Base-by-base conservation (phyloP, 2,329 filamentous ascomycete genomes). In the Aspergillus oerlinghausenensis region DNA sequence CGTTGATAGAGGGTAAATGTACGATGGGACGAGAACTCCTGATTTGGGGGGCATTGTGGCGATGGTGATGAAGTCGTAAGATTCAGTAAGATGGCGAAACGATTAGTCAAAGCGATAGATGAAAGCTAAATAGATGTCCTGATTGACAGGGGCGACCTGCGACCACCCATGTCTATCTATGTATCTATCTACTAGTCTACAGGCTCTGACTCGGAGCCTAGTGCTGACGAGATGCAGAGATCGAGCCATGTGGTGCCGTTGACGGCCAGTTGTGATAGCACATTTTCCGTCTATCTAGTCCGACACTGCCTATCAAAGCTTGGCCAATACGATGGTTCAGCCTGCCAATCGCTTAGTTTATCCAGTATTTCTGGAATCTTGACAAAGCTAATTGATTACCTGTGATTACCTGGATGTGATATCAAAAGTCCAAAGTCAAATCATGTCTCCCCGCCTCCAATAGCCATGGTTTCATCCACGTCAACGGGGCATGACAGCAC, bases 1-100 rank as follows among this genome's bases (percentile, higher is more conserved):
- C 1, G 54, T 26, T 0, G 58, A 53, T 45, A 61, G 26, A 28
- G 60, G 60, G 50, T 62, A 62, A 35, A 62, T 61, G 38, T 62
- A 62, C 51, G 61, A 52, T 10, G 60, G 60, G 10, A 62, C 59
- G 8, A 62, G 56, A 3, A 61, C 55, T 3, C 54, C 55, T 1
- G 60, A 57, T 49, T 26, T 38, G 17, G 32, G 32, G 7, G 45
- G 1, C 10, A 19, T 52, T 28, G n/a, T 47, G 51, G 25, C 40
- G n/a, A 32, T 9, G 25, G 21, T 4, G 19, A 35, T 35, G 25
- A 7, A 26, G 25, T 26, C 25, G 25, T 26, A 35, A 35, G 29
- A 35, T 17, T 14, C 2, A 14, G 28, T 29, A 6, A 17, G 5
- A 38, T 38, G 32, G 32, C 29, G 29, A 17, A 35, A 35, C 0